Evolutionary conservation across 164 flowering plant species (phyloP), one percentile per base, ranked within the genome.

Genomic region (Magnolia officinalis): DNA sequence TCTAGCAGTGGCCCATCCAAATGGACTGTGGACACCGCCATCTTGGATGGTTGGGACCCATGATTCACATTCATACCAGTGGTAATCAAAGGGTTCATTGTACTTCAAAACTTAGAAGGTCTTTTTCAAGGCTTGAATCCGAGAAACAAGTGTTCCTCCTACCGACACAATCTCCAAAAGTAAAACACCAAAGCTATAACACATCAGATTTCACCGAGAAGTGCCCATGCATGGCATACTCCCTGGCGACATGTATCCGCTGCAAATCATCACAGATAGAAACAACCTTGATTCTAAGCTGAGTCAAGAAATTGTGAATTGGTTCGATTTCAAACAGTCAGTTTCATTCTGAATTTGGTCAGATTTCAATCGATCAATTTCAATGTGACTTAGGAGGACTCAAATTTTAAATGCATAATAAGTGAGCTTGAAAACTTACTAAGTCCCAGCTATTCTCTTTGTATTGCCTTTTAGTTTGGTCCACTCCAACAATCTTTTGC

Each of bases 401-500:
- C 45, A 55, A 8, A 55, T 55, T 55, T 10, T 55, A 10, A 16
- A 11, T 55, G 61, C 4, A 55, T 10, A 55, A 10, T 18, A 55
- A 55, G 61, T 55, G 61, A 55, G 61, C 61, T 51, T 23, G 20
- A 9, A 72, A 50, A 71, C 67, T 64, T 50, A 71, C 73, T 20
- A 50, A 49, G 73, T 71, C 29, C 73, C 73, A 20, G 61, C 73
- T 5, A 71, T 45, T 50, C 58, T 50, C 7, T 2, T 71, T 6
- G 73, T 71, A 58, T 23, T 45, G 21, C 29, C 73, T 49, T 49
- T 71, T 55, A 19, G 76, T 81, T 83, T 23, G 81, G 63, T 29
- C 83, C 2, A 21, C 80, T 0, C 76, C 80, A 70, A 89, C 79
- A 37, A 88, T 79, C 68, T 81, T 81, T 84, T 8, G 89, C 92